Evolutionary conservation across 805 yeast genomes (phyloP).

Genomic region (Yamadazyma laniorum): DNA sequence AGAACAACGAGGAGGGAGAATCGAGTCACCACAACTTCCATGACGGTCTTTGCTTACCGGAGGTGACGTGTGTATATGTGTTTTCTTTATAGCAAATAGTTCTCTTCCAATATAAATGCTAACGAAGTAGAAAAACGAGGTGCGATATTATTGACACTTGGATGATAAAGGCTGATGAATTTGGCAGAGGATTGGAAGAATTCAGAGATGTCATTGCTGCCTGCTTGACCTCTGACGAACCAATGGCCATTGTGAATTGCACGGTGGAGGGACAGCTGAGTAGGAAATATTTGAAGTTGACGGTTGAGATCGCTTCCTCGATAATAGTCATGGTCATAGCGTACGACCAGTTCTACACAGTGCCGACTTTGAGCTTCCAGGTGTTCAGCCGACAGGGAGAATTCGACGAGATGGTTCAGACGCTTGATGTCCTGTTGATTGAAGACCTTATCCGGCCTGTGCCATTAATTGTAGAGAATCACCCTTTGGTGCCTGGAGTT

Average conservation of each 20-base stretch:
- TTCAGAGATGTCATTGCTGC: neutral
- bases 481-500: slow-evolving; percentile 11
- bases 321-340: neutral
- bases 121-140: too few species aligned
- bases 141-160: too few species aligned
- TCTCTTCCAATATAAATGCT: too few species aligned
- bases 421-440: slow-evolving; percentile 1
- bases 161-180: slow-evolving; percentile 1
- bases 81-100: too few species aligned
- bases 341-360: slow-evolving; percentile 28
- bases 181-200: neutral
- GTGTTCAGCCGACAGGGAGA: slow-evolving; percentile 6
- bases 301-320: neutral
- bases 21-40: too few species aligned
- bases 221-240: neutral
- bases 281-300: slow-evolving; percentile 1
- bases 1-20: too few species aligned
- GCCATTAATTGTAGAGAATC: slow-evolving; percentile 11
- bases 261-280: neutral
- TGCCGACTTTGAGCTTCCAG: slow-evolving; percentile 31
- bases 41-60: too few species aligned
- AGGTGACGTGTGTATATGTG: too few species aligned
- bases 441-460: slow-evolving; percentile 3
- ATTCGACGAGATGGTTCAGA: neutral
- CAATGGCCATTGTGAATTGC: neutral